Conservation (phyloP, 2,329 filamentous ascomycete species). For the Elsinoe ampelina region DNA sequence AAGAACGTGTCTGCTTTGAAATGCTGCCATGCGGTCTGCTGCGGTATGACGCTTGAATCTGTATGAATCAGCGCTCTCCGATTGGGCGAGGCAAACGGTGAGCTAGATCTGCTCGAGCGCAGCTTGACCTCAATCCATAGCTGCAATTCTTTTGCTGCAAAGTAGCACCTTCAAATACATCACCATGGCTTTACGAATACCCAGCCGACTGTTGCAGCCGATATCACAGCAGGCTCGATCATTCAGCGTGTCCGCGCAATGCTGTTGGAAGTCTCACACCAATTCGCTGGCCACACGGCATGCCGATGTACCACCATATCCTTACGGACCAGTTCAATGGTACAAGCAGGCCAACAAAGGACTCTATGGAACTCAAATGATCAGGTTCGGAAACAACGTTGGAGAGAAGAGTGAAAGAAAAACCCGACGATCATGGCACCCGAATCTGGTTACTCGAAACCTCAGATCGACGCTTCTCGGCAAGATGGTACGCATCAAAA, state of each 20-base stretch:
- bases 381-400: conserved; percentile 73
- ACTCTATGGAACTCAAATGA: conserved; percentile 49
- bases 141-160: background rate
- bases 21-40: conserved; percentile 6
- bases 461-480: conserved; percentile 57
- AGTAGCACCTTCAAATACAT: background rate
- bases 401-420: conserved; percentile 59
- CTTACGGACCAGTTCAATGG: conserved; percentile 57
- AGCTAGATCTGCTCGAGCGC: background rate
- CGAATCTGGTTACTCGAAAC: conserved; percentile 59
- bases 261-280: conserved; percentile 17
- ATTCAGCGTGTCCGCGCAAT: conserved; percentile 25
- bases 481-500: conserved; percentile 55
- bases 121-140: background rate
- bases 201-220: background rate
- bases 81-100: background rate
- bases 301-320: conserved; percentile 46
- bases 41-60: conserved; percentile 1
- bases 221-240: conserved; percentile 14
- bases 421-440: conserved; percentile 62
- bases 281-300: conserved; percentile 17
- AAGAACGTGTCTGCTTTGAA: conserved; percentile 2
- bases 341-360: conserved; percentile 70
- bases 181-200: background rate
- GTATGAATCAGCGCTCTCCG: background rate